Evolutionary conservation across 495 filamentous ascomycete genomes (phyloP), one percentile per base, ranked within the genome.

Genomic region (Patellaria atrata): DNA sequence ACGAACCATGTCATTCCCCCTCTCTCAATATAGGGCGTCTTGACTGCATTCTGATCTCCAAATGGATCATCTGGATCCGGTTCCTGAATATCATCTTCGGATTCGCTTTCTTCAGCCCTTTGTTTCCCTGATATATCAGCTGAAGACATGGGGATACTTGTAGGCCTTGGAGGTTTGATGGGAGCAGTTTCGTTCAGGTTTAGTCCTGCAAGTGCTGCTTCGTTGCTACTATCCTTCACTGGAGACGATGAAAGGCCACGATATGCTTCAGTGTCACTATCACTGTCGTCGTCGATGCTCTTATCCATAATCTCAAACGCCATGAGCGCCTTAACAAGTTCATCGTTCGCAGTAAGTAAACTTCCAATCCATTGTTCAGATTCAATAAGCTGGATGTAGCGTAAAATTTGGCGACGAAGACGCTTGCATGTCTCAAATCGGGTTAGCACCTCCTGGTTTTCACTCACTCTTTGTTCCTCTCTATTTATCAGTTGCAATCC

Each of bases 261-360:
- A 13, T 30, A 17, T 65, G 65, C 15, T 73, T 54, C 33, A 50
- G 55, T 40, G 30, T 96, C 91, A 32, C 83, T 93, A 52, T 99
- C 91, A 46, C 83, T 92, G 55, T 99, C 89, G 30, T 92, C 84
- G 41, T 94, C 86, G 38, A 94, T 77, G 41, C 89, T 93, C 44
- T 89, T 85, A 53, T 99, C 86, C 16, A 93, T 65, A 32, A 91
- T 79, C 56, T 94, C 89, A 51, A 82, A 99, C 0, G 85, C 78
- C 73, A 89, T 92, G 37, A 99, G 63, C 1, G 86, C 86, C n/a
- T 73, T 77, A 27, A 94, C 79, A 12, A 99, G 51, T 44, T 64
- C 60, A 32, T 64, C 60, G 41, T 64, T 64, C 16, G 60, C 60
- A 32, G 50, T 60, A 19, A 64, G 47, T 5, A 64, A 50, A 42